Evolutionary conservation across 1,284 basidiomycete species (phyloP).

Genomic region (Anthracocystis setariae): DNA sequence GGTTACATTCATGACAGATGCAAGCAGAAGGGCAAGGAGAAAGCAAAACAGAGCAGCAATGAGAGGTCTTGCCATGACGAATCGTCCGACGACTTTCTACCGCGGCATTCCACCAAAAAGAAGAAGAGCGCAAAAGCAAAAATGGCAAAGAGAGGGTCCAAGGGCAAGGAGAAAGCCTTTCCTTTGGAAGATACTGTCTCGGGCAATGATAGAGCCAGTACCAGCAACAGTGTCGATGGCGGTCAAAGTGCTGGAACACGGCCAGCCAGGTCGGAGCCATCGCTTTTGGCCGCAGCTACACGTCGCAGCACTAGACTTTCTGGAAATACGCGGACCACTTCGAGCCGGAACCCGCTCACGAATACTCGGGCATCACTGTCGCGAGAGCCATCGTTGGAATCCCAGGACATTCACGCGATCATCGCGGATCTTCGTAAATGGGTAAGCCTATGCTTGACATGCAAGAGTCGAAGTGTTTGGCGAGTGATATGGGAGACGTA

Average conservation of each 20-base stretch:
- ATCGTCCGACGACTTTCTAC: neutral
- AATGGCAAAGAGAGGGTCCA: neutral
- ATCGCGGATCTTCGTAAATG: neutral
- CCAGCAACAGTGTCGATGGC: neutral
- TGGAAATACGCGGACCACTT: conserved; percentile 13
- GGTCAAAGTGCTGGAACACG: neutral
- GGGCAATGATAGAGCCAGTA: neutral
- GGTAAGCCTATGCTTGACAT: conserved; percentile 3
- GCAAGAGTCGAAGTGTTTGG: conserved; percentile 1
- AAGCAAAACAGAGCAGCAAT: neutral
- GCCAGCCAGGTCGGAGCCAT: neutral
- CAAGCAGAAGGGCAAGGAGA: neutral
- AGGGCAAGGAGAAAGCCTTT: neutral
- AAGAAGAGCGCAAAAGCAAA: neutral
- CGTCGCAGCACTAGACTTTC: conserved; percentile 26
- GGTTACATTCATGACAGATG: neutral
- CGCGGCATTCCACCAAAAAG: neutral
- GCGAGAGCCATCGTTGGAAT: too few relatives aligned
- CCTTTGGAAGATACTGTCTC: too few relatives aligned
- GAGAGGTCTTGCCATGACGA: too few relatives aligned
- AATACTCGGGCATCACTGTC: too few relatives aligned
- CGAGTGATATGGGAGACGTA: neutral
- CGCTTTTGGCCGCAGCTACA: neutral
- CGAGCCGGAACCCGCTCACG: conserved; percentile 4
- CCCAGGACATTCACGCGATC: too few relatives aligned